Conservation (phyloP, 140 eudicot species). For the Cichorium intybus region DNA sequence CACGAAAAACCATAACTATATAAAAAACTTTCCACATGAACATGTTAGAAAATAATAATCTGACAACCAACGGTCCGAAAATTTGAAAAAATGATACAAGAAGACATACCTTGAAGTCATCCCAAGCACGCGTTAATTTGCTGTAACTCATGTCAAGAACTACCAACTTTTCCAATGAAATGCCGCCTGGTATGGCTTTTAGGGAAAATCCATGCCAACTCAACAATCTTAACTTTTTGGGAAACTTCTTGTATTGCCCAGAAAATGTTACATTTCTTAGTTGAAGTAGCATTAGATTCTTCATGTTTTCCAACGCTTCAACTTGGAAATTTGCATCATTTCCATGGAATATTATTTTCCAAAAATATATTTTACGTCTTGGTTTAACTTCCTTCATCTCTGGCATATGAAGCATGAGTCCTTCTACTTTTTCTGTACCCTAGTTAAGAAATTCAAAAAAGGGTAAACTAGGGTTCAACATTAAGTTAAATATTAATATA, state of each 20-base stretch:
- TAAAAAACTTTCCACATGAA: not conserved
- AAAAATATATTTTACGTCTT: not conserved
- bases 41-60: not conserved
- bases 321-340: not conserved
- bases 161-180: conserved; percentile 16
- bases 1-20: not conserved
- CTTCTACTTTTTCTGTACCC: conserved; percentile 28
- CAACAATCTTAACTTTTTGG: conserved; percentile 20
- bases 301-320: conserved; percentile 23
- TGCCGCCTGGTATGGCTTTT: conserved; percentile 6
- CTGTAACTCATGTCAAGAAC: conserved; percentile 34
- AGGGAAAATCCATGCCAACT: conserved; percentile 29
- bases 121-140: conserved; percentile 24
- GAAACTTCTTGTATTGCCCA: conserved; percentile 23
- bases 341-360: not conserved
- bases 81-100: too few relatives aligned
- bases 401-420: conserved; percentile 24
- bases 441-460: not conserved
- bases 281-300: conserved; percentile 30
- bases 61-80: not conserved
- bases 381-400: not conserved
- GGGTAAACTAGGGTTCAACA: not conserved
- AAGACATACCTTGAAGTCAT: conserved; percentile 24
- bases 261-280: conserved; percentile 10
- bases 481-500: not conserved